These are phyloP conservation scores for Colletotrichum sp. DNA, from an alignment of 2,329 filamentous ascomycete species.

Conservation along the genomic window DNA sequence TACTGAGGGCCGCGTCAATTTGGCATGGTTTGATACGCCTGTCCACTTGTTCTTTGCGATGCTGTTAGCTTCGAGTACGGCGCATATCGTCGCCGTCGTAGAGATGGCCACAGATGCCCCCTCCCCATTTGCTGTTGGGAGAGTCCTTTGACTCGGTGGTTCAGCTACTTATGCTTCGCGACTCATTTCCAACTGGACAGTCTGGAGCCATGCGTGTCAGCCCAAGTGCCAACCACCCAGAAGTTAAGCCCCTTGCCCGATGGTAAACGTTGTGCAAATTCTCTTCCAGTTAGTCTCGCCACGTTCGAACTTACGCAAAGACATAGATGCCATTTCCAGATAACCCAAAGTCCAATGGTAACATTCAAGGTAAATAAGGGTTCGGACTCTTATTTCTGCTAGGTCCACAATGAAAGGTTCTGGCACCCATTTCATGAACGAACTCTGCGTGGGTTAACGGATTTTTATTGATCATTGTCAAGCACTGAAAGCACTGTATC, in stretches of 20 bases:
- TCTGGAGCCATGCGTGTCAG: not conserved
- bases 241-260: not conserved
- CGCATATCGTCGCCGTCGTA: not conserved
- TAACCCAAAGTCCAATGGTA: too few species aligned
- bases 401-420: too few species aligned
- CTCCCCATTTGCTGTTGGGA: not conserved
- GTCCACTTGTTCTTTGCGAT: not conserved
- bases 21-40: accelerated
- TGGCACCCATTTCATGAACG: too few species aligned
- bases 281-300: too few species aligned
- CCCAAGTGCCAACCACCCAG: not conserved
- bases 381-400: too few species aligned
- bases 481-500: not conserved
- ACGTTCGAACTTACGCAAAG: too few species aligned
- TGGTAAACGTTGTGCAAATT: not conserved
- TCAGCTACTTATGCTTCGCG: too few species aligned
- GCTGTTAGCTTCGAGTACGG: not conserved
- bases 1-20: accelerated
- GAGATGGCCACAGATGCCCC: not conserved
- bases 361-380: too few species aligned
- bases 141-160: not conserved
- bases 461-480: not conserved
- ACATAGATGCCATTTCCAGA: too few species aligned
- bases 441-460: not conserved
- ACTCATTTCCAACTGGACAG: not conserved